Percentiles rank a stretch among this genome's conserved stretches.
Conservation (phyloP, 2,329 filamentous ascomycete genomes). For the Ophiostoma piceae region DNA sequence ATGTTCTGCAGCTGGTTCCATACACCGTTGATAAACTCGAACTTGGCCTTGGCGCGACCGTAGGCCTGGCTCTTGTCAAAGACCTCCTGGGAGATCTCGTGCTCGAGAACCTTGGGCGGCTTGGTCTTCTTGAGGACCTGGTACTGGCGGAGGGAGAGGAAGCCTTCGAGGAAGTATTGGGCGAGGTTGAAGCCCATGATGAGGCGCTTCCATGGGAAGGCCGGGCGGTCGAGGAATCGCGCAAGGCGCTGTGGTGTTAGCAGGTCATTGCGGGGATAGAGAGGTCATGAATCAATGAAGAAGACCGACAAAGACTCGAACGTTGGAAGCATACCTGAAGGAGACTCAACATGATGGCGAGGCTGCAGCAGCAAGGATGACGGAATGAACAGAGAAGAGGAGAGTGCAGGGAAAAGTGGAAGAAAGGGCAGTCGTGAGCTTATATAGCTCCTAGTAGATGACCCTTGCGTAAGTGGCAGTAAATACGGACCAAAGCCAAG, state of each 20-base stretch:
- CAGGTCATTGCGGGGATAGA: neutral
- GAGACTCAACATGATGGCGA: constrained; percentile 40
- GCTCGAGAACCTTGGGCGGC: constrained; percentile 78
- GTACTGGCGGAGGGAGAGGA: constrained; percentile 87
- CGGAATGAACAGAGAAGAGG: neutral
- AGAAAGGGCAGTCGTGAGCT: neutral
- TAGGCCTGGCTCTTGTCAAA: constrained; percentile 97
- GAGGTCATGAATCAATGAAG: neutral
- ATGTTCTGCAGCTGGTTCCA: constrained; percentile 85
- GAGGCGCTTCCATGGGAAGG: constrained; percentile 96
- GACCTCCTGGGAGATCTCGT: constrained; percentile 82
- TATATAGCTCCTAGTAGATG: constrained; percentile 8
- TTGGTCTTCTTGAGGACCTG: constrained; percentile 72
- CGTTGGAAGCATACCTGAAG: constrained; percentile 35
- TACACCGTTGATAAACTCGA: constrained; percentile 71
- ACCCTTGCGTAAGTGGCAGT: neutral
- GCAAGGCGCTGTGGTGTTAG: constrained; percentile 58
- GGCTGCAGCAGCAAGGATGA: constrained; percentile 10
- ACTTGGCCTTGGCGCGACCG: constrained; percentile 91
- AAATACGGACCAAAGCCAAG: neutral
- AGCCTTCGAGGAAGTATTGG: constrained; percentile 84
- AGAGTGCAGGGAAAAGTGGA: neutral
- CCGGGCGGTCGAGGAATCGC: constrained; percentile 78
- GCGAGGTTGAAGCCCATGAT: constrained; percentile 91
- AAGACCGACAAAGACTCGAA: neutral